Evolutionary conservation across 2,329 filamentous ascomycete species (phyloP).

Genomic region (Zarea fungicola): DNA sequence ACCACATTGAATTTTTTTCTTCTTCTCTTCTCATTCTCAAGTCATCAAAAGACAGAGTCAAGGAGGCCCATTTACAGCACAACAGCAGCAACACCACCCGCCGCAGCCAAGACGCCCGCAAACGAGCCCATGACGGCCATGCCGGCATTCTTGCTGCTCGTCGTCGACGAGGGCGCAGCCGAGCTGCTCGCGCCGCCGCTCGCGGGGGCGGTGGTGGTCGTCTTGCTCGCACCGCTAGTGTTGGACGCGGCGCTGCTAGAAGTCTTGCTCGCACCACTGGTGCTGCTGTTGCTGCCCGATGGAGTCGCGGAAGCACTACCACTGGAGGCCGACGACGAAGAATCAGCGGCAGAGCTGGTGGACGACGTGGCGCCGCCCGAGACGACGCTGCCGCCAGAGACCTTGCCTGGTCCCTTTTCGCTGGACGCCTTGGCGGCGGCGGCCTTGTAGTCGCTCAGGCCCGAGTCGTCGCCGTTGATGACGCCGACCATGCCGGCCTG

Average conservation of each 20-base stretch:
- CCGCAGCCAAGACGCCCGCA: background rate
- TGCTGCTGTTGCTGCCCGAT: background rate
- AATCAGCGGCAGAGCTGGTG: too few species aligned
- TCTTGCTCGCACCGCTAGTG: background rate
- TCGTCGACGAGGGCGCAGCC: background rate
- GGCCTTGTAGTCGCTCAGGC: background rate
- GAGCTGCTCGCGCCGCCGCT: background rate
- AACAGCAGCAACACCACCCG: conserved; percentile 4
- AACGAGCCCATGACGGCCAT: conserved; percentile 2
- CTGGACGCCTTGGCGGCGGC: background rate
- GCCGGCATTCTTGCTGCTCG: background rate
- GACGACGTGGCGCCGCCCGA: background rate
- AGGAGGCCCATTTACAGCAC: background rate
- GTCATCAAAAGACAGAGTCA: too few species aligned
- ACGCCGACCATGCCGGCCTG: conserved; percentile 19
- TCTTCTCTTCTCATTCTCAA: background rate
- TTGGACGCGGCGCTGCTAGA: background rate
- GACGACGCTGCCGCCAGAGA: background rate
- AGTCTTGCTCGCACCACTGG: background rate
- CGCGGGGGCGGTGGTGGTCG: background rate
- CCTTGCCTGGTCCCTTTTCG: too few species aligned
- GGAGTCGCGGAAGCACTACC: too few species aligned
- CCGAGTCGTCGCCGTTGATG: conserved; percentile 8
- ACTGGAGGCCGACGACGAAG: too few species aligned
- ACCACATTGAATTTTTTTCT: background rate